Percentiles rank a stretch among this genome's conserved stretches.
Evolutionary conservation across 306 rosid species (phyloP).

Genomic region (Corylus avellana): DNA sequence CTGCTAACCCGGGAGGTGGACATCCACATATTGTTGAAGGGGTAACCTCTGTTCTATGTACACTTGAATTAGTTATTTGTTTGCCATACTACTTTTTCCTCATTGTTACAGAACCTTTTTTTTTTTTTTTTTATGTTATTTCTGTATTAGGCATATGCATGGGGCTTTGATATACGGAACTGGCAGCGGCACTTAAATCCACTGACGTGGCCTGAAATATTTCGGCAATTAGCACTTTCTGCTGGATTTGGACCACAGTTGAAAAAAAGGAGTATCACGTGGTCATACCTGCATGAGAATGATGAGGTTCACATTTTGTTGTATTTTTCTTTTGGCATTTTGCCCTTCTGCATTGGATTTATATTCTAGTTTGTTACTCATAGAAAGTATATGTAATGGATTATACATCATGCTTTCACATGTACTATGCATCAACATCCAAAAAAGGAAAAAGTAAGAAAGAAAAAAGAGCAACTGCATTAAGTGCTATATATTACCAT

Average conservation of each 20-base stretch:
- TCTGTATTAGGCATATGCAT: slow-evolving; percentile 73
- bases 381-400: too few species aligned
- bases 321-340: slow-evolving; percentile 12
- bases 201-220: slow-evolving; percentile 94
- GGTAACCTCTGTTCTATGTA: slow-evolving; percentile 47
- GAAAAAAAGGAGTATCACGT: slow-evolving; percentile 65
- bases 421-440: too few species aligned
- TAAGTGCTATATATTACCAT: too few species aligned
- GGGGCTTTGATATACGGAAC: slow-evolving; percentile 97
- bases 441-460: too few species aligned
- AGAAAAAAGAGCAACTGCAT: too few species aligned
- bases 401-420: too few species aligned
- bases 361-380: slow-evolving; percentile 1
- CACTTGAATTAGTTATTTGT: neutral
- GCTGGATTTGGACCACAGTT: slow-evolving; percentile 94
- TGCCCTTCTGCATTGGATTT: slow-evolving; percentile 12
- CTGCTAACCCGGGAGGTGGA: slow-evolving; percentile 94
- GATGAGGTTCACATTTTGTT: slow-evolving; percentile 59
- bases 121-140: slow-evolving; percentile 11
- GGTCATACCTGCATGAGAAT: slow-evolving; percentile 72
- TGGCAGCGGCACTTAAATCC: slow-evolving; percentile 96
- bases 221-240: slow-evolving; percentile 87
- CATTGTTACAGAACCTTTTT: slow-evolving; percentile 16
- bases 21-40: slow-evolving; percentile 99
- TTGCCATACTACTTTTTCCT: neutral